These are phyloP conservation scores for Withania somnifera DNA, from an alignment of 305 asterid genomes.

Conservation along the genomic window DNA sequence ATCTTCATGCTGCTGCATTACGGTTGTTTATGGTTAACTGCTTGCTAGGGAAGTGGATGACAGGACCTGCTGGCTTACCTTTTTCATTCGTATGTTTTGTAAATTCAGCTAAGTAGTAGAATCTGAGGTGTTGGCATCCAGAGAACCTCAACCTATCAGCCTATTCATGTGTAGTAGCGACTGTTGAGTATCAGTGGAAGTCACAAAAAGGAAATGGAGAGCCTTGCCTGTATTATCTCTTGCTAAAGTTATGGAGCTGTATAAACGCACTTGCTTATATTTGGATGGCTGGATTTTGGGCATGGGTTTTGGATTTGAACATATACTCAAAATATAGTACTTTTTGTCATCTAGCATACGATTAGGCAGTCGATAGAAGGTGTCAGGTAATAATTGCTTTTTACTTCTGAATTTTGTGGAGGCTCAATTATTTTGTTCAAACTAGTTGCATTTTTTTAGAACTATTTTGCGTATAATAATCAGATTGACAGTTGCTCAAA, in stretches of 20 bases:
- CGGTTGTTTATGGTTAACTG: neutral
- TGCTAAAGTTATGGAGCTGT: neutral
- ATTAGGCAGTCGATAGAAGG: neutral
- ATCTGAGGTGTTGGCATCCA: neutral
- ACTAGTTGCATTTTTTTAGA: neutral
- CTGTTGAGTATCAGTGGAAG: neutral
- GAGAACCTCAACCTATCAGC: neutral
- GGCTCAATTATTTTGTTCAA: neutral
- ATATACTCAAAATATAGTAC: neutral
- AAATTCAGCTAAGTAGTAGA: neutral
- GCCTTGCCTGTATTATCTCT: neutral
- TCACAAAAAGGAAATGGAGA: neutral
- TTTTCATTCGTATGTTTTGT: neutral
- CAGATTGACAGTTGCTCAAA: neutral
- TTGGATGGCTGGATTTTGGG: neutral
- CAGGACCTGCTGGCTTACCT: neutral
- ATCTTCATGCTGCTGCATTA: neutral
- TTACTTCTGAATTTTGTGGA: neutral
- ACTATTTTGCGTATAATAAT: neutral
- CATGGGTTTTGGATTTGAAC: neutral
- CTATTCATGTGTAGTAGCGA: neutral
- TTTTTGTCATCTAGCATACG: neutral
- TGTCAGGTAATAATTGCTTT: neutral
- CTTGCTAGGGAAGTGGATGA: neutral
- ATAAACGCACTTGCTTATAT: neutral